Conservation (phyloP, 2,329 filamentous ascomycete species). For the Macrophomina tecta region DNA sequence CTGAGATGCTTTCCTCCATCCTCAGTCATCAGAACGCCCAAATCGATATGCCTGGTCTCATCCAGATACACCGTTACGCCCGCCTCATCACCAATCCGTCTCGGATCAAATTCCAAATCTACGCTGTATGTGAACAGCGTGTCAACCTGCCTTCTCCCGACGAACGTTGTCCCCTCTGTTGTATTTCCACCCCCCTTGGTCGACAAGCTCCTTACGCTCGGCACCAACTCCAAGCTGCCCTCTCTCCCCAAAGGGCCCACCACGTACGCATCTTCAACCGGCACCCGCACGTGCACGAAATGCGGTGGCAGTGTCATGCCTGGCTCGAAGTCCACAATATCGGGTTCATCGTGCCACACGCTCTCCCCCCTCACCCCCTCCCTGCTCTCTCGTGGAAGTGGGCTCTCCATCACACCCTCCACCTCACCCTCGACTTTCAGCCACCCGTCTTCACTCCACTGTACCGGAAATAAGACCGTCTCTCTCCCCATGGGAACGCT, state of each 20-base stretch:
- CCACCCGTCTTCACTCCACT: conserved; percentile 51
- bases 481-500: conserved; percentile 62
- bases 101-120: conserved; percentile 53
- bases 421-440: conserved; percentile 44
- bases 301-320: conserved; percentile 56
- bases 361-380: conserved; percentile 48
- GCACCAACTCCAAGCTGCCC: conserved; percentile 55
- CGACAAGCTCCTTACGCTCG: conserved; percentile 61
- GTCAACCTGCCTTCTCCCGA: conserved; percentile 62
- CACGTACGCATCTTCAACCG: conserved; percentile 53
- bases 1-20: neutral
- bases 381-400: conserved; percentile 43
- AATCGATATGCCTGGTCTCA: conserved; percentile 57
- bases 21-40: conserved; percentile 43
- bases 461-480: conserved; percentile 56
- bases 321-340: conserved; percentile 55
- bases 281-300: conserved; percentile 63
- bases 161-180: conserved; percentile 57
- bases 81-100: conserved; percentile 53
- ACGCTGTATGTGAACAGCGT: conserved; percentile 60
- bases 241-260: conserved; percentile 34
- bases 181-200: conserved; percentile 52
- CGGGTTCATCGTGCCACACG: conserved; percentile 51
- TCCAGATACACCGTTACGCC: conserved; percentile 61
- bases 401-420: conserved; percentile 52